Evolutionary conservation across 169 alveolate genomes (phyloP).

Genomic region (Plasmodium gallinaceum): DNA sequence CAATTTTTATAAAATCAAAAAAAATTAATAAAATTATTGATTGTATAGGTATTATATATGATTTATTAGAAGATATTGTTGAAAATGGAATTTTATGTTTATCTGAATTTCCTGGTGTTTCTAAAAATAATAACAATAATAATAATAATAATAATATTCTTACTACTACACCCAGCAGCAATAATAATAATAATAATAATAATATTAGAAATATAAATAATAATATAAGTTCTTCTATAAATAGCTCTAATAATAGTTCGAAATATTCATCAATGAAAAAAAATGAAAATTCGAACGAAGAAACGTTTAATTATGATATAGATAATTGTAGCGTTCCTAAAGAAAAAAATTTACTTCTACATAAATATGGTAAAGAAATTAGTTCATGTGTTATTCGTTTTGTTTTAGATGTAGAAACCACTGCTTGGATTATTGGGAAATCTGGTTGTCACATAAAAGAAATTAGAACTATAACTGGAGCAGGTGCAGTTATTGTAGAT

Average conservation of each 20-base stretch:
- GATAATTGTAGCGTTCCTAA: constrained; percentile 52
- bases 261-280: constrained; percentile 43
- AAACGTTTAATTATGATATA: constrained; percentile 17
- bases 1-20: constrained; percentile 61
- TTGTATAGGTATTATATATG: constrained; percentile 65
- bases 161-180: not conserved
- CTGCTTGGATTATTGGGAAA: constrained; percentile 75
- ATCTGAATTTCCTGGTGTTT: constrained; percentile 68
- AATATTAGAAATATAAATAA: constrained; percentile 1
- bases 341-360: constrained; percentile 42
- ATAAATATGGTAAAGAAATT: constrained; percentile 54
- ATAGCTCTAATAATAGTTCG: not conserved
- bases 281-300: constrained; percentile 35
- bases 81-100: constrained; percentile 60
- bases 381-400: constrained; percentile 69
- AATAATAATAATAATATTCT: not conserved
- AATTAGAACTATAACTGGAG: constrained; percentile 67
- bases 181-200: not conserved
- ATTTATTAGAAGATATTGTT: constrained; percentile 47
- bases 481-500: constrained; percentile 74
- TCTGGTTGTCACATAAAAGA: constrained; percentile 71
- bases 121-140: constrained; percentile 19
- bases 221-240: not conserved
- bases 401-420: constrained; percentile 69
- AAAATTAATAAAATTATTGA: constrained; percentile 52